Conservation (phyloP, 2,329 filamentous ascomycete genomes). For the Cladophialophora bantiana region DNA sequence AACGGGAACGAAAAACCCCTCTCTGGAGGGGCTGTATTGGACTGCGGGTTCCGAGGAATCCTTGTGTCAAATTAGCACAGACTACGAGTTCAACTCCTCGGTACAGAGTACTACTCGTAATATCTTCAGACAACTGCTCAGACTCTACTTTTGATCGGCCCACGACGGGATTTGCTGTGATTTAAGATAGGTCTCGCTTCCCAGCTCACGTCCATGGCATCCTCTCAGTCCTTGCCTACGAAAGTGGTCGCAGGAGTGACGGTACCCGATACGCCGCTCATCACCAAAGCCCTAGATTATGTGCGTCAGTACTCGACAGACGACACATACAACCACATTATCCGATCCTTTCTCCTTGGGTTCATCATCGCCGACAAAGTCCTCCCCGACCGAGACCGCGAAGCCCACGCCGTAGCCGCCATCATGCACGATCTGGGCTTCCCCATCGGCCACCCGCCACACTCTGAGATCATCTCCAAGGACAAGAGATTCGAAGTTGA, state of each 20-base stretch:
- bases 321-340: constrained; percentile 41
- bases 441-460: constrained; percentile 42
- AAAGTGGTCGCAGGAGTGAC: constrained; percentile 37
- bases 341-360: constrained; percentile 49
- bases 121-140: background rate
- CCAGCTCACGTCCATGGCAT: constrained; percentile 12
- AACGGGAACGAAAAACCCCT: background rate
- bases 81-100: background rate
- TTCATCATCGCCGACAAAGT: constrained; percentile 46
- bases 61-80: background rate
- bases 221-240: constrained; percentile 26
- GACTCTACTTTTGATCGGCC: background rate
- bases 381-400: constrained; percentile 41
- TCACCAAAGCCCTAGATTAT: constrained; percentile 37
- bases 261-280: constrained; percentile 39
- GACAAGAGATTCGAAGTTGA: constrained; percentile 61
- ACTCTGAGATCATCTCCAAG: constrained; percentile 47
- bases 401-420: constrained; percentile 30
- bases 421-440: constrained; percentile 46
- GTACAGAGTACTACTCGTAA: background rate
- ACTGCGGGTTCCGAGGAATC: background rate
- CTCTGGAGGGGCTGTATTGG: constrained; percentile 4
- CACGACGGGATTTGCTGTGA: background rate
- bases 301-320: constrained; percentile 34
- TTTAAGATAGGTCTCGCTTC: background rate